A percentile compares a stretch with the other conserved stretches of the same genome.
Evolutionary conservation across 768 basidiomycete species (phyloP).

Genomic region (Kwoniella heveanensis): DNA sequence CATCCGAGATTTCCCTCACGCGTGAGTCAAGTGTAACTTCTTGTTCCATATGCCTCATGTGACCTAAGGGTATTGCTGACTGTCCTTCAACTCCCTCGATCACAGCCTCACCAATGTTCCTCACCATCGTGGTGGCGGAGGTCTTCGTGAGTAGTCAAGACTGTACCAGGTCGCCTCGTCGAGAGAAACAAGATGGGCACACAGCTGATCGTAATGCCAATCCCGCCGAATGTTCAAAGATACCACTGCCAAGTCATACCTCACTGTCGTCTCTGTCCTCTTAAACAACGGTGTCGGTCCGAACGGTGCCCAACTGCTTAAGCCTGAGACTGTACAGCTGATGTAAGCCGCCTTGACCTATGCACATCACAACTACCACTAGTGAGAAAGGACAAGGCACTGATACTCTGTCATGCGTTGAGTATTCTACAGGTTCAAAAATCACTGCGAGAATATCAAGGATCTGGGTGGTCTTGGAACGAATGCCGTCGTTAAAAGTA

Average conservation of each 20-base stretch:
- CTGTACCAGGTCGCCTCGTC: not conserved
- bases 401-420: too few relatives aligned
- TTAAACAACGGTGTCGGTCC: constrained; percentile 20
- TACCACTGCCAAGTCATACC: constrained; percentile 24
- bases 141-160: constrained; percentile 11
- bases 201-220: not conserved
- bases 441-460: constrained; percentile 19
- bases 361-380: too few relatives aligned
- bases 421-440: constrained; percentile 14
- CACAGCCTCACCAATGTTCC: constrained; percentile 2
- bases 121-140: constrained; percentile 21
- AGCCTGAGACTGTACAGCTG: constrained; percentile 17
- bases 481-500: constrained; percentile 15
- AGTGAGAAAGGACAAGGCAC: too few relatives aligned
- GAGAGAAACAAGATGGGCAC: too few relatives aligned
- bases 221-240: not conserved
- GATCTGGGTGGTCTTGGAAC: constrained; percentile 21
- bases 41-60: too few relatives aligned
- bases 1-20: constrained; percentile 13
- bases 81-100: too few relatives aligned
- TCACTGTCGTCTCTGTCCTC: constrained; percentile 17
- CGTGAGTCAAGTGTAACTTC: too few relatives aligned
- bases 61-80: too few relatives aligned
- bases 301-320: constrained; percentile 17
- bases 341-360: constrained; percentile 14